A percentile compares a stretch with the other conserved stretches of the same genome.
Conservation (phyloP, 2,329 filamentous ascomycete species). For the Colletotrichum tropicale region DNA sequence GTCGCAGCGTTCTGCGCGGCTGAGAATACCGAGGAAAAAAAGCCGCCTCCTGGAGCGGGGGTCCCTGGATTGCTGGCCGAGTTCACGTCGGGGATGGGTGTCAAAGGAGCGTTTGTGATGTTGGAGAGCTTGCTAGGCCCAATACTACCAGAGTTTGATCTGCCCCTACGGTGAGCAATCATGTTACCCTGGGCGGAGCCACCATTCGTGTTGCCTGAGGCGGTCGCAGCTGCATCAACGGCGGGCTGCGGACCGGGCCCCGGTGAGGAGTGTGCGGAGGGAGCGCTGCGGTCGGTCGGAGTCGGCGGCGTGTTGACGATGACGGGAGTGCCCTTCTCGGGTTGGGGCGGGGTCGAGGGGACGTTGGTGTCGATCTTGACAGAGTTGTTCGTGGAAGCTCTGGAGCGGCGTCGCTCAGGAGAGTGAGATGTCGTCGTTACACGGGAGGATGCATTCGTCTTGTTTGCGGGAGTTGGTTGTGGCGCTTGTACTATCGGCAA, state of each 20-base stretch:
- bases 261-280: neutral
- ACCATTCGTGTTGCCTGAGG: conserved; percentile 48
- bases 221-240: conserved; percentile 26
- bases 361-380: conserved; percentile 28
- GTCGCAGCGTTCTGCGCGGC: conserved; percentile 91
- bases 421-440: conserved; percentile 17
- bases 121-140: conserved; percentile 88
- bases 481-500: neutral
- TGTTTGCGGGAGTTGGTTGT: conserved; percentile 4
- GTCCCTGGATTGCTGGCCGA: conserved; percentile 40
- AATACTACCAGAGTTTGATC: conserved; percentile 59
- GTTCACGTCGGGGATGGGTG: conserved; percentile 76
- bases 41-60: conserved; percentile 69
- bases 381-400: conserved; percentile 11
- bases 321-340: conserved; percentile 49
- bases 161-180: conserved; percentile 68
- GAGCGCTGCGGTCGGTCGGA: conserved; percentile 50
- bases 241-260: conserved; percentile 17
- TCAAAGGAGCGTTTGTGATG: conserved; percentile 72
- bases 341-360: conserved; percentile 18
- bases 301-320: conserved; percentile 73
- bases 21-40: conserved; percentile 93
- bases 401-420: conserved; percentile 12
- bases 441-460: conserved; percentile 3
- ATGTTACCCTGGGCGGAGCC: conserved; percentile 71